Evolutionary conservation across 805 yeast genomes (phyloP).

Genomic region (Diddensiella transvaalensis): DNA sequence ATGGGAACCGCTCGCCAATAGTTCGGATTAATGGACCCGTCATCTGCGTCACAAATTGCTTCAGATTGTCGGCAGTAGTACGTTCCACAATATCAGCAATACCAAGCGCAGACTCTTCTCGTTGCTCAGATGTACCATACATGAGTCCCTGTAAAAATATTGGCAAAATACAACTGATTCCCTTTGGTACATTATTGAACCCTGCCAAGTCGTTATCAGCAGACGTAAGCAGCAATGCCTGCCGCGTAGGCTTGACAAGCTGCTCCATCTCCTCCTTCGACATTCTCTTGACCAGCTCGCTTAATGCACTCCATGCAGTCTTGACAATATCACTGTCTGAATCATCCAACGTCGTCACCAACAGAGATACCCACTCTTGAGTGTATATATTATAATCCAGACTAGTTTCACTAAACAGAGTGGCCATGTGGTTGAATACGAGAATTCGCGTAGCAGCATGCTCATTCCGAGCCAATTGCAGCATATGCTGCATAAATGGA

Average conservation of each 20-base stretch:
- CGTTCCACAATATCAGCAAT: slow-evolving; percentile 82
- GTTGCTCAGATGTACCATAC: slow-evolving; percentile 83
- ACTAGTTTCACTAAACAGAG: slow-evolving; percentile 61
- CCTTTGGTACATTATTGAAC: slow-evolving; percentile 57
- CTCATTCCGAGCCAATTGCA: slow-evolving; percentile 74
- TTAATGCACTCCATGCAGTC: slow-evolving; percentile 62
- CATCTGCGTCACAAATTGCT: slow-evolving; percentile 84
- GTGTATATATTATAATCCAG: slow-evolving; percentile 69
- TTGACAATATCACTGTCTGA: slow-evolving; percentile 56
- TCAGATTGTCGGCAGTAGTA: slow-evolving; percentile 67
- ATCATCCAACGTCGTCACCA: slow-evolving; percentile 72
- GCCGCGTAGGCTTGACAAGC: slow-evolving; percentile 76
- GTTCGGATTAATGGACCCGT: slow-evolving; percentile 98
- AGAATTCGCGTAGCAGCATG: slow-evolving; percentile 50
- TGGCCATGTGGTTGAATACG: slow-evolving; percentile 56
- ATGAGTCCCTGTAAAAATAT: slow-evolving; percentile 90
- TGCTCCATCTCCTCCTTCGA: slow-evolving; percentile 73
- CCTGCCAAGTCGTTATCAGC: slow-evolving; percentile 68
- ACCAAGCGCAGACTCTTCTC: slow-evolving; percentile 83
- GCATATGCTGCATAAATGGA: slow-evolving; percentile 75
- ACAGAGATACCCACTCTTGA: slow-evolving; percentile 68
- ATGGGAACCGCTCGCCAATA: slow-evolving; percentile 88
- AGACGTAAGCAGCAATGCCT: slow-evolving; percentile 65
- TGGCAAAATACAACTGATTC: slow-evolving; percentile 86
- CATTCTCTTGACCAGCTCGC: slow-evolving; percentile 64